Base-by-base conservation (phyloP, 2,329 filamentous ascomycete species). In the Ilyonectria robusta region DNA sequence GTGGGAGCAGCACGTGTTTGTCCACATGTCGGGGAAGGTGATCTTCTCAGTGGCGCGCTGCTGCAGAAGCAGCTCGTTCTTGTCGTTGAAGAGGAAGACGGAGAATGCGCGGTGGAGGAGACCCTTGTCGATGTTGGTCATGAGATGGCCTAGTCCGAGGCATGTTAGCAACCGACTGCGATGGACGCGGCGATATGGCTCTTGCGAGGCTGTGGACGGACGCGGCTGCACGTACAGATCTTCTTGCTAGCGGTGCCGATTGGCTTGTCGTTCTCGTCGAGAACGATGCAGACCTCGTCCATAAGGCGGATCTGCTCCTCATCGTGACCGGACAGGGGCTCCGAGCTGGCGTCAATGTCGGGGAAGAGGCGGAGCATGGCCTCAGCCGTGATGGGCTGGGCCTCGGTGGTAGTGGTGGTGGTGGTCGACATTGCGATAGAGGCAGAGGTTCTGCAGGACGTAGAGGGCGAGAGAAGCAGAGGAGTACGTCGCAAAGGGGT, bases 11-110 rank as follows among this genome's bases (percentile, higher is more conserved):
- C 96, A 99, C 35, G 96, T 99, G 84, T 99, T 99, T 71, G 96
- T 99, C 96, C 96, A 99, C 92, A 98, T 95, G 80, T 97, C 94
- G 55, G 96, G 95, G 84, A 99, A 99, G 7, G 96, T 99, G 79
- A 99, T 99, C 87, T 99, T 99, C 85, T 98, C 95, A 46, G 91
- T 86, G 31, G 96, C 96, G 73, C 96, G 93, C 86, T 98, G 96
- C 84, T 99, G 96, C 58, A 99, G 90, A 50, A 99, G 92, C 67
- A 98, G 87, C 76, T 94, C 92, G 82, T 98, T 97, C 80, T 96
- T 88, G 69, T 93, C 92, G 84, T 98, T 94, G 86, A 99, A 99
- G 74, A 99, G 91, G 85, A 99, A 99, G 74, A 97, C 94, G 66
- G 95, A 98, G 83, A 99, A 99, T 70, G 96, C 96, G 67, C 96